Conservation (phyloP, 495 filamentous ascomycete species). For the Talaromyces nanjingensis region DNA sequence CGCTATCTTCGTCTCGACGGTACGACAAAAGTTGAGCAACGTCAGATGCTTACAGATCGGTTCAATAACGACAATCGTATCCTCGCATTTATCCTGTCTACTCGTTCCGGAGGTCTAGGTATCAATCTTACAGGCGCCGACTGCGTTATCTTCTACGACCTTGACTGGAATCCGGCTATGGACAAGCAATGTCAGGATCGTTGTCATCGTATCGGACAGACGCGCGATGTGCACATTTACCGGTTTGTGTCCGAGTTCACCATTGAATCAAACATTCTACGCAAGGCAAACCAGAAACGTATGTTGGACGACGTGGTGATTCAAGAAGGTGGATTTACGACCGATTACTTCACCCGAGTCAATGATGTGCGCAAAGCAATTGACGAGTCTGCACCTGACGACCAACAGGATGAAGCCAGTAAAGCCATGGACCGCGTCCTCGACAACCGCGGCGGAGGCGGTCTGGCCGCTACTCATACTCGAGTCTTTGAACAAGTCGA, state of each 20-base stretch:
- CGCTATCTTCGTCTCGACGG: slow-evolving; percentile 95
- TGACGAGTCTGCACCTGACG: slow-evolving; percentile 47
- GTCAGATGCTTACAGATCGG: slow-evolving; percentile 89
- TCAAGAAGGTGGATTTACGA: slow-evolving; percentile 97
- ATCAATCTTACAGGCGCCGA: slow-evolving; percentile 88
- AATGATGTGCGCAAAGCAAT: slow-evolving; percentile 60
- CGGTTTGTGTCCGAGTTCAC: slow-evolving; percentile 95
- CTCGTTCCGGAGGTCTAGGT: slow-evolving; percentile 87
- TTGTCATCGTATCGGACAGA: slow-evolving; percentile 96
- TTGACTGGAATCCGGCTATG: slow-evolving; percentile 99
- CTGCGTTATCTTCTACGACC: slow-evolving; percentile 98
- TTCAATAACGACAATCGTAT: slow-evolving; percentile 96
- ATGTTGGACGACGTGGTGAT: slow-evolving; percentile 98
- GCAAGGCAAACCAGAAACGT: slow-evolving; percentile 93
- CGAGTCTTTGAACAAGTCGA: slow-evolving; percentile 81
- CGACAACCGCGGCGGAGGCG: slow-evolving; percentile 46
- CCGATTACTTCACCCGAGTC: slow-evolving; percentile 89
- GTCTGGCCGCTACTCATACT: slow-evolving; percentile 20
- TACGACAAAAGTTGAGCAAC: slow-evolving; percentile 87
- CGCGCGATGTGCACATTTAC: slow-evolving; percentile 96
- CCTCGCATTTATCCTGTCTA: slow-evolving; percentile 89
- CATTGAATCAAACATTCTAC: slow-evolving; percentile 96
- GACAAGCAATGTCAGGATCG: slow-evolving; percentile 99
- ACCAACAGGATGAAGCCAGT: slow-evolving; percentile 57
- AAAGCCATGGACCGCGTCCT: slow-evolving; percentile 85